A percentile compares a stretch with the other conserved stretches of the same genome.
Conservation (phyloP, 1,139 yeast genomes). For the Diutina siamensis region DNA sequence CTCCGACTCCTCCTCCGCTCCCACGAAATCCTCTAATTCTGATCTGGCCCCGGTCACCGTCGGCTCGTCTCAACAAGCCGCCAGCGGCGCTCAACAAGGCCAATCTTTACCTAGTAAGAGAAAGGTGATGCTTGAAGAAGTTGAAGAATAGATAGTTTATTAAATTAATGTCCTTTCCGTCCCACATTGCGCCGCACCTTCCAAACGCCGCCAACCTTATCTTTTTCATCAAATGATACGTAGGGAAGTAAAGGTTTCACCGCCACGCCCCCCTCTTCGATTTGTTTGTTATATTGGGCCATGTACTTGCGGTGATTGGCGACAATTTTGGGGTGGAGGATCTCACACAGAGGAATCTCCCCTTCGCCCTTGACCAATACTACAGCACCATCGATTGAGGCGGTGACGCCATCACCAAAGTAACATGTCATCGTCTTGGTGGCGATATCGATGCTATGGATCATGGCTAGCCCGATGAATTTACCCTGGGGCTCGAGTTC, state of each 20-base stretch:
- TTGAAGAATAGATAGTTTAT: constrained; percentile 21
- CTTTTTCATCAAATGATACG: background rate
- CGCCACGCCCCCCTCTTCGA: background rate
- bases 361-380: constrained; percentile 4
- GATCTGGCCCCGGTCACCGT: background rate
- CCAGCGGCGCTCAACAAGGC: background rate
- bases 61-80: background rate
- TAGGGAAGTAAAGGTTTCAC: background rate
- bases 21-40: background rate
- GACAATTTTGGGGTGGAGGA: background rate
- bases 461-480: constrained; percentile 1
- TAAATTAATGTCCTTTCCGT: background rate
- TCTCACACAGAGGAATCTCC: background rate
- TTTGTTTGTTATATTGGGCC: background rate
- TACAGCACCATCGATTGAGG: background rate
- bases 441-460: background rate
- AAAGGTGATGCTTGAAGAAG: constrained; percentile 35
- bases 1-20: constrained; percentile 10
- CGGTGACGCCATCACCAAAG: background rate
- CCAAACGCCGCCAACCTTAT: constrained; percentile 1
- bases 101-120: constrained; percentile 12
- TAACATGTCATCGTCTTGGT: background rate
- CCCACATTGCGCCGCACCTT: background rate
- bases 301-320: background rate
- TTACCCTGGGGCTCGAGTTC: background rate